phyloP scores from a whole-genome alignment of 768 basidiomycete genomes.

The Leccinum disarticulatum region DNA sequence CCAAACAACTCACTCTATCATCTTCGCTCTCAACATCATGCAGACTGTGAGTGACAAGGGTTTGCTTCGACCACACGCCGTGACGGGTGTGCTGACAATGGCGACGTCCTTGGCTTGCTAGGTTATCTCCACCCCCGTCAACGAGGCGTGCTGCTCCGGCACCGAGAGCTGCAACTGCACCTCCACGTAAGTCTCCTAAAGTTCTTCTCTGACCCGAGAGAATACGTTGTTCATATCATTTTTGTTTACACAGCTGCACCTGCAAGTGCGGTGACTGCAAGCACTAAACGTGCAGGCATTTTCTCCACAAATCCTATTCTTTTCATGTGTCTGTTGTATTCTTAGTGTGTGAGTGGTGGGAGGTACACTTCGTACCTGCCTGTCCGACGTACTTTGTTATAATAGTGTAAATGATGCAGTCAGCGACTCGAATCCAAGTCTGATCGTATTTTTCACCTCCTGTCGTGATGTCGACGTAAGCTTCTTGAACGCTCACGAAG shows the following conservation, averaged over 20 bases:
- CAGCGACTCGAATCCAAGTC: background rate
- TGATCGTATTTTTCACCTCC: background rate
- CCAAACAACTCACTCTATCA: constrained; percentile 5
- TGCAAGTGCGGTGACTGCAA: constrained; percentile 24
- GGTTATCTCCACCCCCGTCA: constrained; percentile 9
- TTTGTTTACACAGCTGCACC: constrained; percentile 4
- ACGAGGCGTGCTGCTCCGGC: constrained; percentile 22
- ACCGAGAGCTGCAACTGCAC: constrained; percentile 13
- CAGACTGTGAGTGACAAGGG: constrained; percentile 16
- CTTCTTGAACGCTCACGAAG: background rate
- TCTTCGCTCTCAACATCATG: constrained; percentile 9
- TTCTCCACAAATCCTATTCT: background rate
- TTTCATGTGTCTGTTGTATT: background rate
- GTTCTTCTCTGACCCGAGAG: background rate
- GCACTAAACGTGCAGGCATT: constrained; percentile 8
- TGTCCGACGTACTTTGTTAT: background rate
- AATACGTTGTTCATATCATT: background rate
- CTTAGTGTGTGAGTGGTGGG: background rate
- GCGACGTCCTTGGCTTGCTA: background rate
- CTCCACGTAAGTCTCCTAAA: constrained; percentile 5
- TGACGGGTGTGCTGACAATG: background rate
- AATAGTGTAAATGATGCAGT: background rate
- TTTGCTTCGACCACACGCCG: background rate
- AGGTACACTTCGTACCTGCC: no score
- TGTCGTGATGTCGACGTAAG: no score